Evolutionary conservation across 805 yeast species (phyloP), one percentile per base, ranked within the genome.

Genomic region (Candida broadrunensis): DNA sequence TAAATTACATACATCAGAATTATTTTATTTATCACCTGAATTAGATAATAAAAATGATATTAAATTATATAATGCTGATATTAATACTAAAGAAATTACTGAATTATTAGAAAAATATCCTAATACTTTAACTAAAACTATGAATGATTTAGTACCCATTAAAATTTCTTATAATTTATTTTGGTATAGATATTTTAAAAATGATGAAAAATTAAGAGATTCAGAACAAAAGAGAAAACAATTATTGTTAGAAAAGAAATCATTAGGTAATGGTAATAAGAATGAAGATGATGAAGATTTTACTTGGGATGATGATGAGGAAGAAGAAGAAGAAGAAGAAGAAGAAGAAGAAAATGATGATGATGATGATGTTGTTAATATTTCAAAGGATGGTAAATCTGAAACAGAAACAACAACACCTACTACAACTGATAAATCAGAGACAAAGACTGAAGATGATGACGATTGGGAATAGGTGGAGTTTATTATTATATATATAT

Each of bases 121-220:
- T 4, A 50, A 52, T 17, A 75, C 78, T 18, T 72, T 88, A 45
- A 63, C 69, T 19, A 63, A 63, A 24, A 60, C 85, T 30, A 78
- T 80, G 78, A 76, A 78, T 41, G 63, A 65, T 21, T 56, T 88
- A 6, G 95, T 89, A 2, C 95, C 96, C 0, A 75, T 72, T 6
- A 58, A 74, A 49, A 61, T 83, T 27, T 53, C 77, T 3, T 84
- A 81, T 51, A 65, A 73, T 19, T 67, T 68, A 35, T 90, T 90
- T 60, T 90, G 97, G 97, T 64, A 68, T 34, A 72, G 81, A 25
- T 89, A 87, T 61, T 84, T 79, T 61, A 69, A 64, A 39, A 67
- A 75, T 52, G 77, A 74, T 42, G 58, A 63, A 11, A 70, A 72
- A 49, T 77, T 88, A 16, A 70, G 76, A 32, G 72, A 73, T 35